Conservation (phyloP, 805 yeast species). For the Suhomyces pyralidae region DNA sequence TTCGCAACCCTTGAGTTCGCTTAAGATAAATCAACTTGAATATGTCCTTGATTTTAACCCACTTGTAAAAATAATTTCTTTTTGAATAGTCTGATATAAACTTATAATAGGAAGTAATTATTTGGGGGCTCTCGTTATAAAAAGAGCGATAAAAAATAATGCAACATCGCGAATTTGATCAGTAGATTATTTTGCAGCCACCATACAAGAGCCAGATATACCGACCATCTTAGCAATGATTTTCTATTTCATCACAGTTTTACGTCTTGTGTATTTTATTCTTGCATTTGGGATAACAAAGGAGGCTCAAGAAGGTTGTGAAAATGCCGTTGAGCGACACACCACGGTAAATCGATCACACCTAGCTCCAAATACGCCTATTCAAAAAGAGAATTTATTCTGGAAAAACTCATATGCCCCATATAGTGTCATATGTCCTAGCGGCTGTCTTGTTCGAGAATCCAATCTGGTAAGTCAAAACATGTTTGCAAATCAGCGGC, state of each 20-base stretch:
- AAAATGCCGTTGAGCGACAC: background rate
- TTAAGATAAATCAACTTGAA: background rate
- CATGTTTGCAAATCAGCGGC: background rate
- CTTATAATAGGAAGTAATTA: background rate
- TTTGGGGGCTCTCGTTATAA: background rate
- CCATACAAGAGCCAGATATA: background rate
- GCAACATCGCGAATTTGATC: background rate
- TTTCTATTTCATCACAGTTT: background rate
- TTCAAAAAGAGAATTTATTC: background rate
- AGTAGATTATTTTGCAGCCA: background rate
- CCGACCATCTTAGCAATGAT: background rate
- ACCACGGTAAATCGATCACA: background rate
- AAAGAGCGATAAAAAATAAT: background rate
- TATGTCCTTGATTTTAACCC: background rate
- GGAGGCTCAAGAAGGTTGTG: background rate
- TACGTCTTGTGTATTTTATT: background rate
- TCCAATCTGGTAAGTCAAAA: slow-evolving; percentile 17
- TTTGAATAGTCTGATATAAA: too few relatives aligned
- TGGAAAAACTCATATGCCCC: slow-evolving; percentile 24
- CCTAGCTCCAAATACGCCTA: background rate
- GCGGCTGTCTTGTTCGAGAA: slow-evolving; percentile 14
- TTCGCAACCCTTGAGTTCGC: slow-evolving; percentile 1
- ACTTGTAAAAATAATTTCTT: background rate
- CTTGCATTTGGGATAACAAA: background rate
- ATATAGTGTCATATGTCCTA: slow-evolving; percentile 22